Evolutionary conservation across 495 filamentous ascomycete species (phyloP).

Genomic region (Tetracladium setigerum): DNA sequence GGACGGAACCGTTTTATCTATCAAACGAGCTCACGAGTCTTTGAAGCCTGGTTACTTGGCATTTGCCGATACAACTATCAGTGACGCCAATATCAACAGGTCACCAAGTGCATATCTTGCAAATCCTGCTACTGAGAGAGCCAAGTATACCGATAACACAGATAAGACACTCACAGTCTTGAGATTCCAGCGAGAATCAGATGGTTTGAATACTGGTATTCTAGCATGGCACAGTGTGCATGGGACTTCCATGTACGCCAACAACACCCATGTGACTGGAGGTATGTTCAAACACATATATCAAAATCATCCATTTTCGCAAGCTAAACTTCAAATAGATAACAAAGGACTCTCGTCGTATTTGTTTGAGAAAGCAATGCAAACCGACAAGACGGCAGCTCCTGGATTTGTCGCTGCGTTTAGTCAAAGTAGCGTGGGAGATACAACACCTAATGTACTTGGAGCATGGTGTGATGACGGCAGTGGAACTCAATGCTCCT

Average conservation of each 20-base stretch:
- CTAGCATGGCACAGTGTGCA: constrained; percentile 62
- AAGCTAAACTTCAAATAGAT: constrained; percentile 35
- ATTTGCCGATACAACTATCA: constrained; percentile 29
- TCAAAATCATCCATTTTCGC: background rate
- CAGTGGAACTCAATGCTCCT: constrained; percentile 54
- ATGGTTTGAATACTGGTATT: constrained; percentile 63
- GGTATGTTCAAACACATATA: background rate
- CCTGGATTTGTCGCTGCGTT: constrained; percentile 80
- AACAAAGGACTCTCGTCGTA: constrained; percentile 91
- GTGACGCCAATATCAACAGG: constrained; percentile 77
- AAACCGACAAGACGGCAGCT: constrained; percentile 33
- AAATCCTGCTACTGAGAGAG: constrained; percentile 76
- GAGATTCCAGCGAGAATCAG: constrained; percentile 57
- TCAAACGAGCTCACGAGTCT: constrained; percentile 74
- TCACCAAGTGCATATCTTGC: constrained; percentile 83
- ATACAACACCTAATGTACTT: constrained; percentile 80
- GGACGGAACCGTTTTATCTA: constrained; percentile 75
- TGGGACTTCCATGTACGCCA: constrained; percentile 83
- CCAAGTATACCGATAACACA: constrained; percentile 58
- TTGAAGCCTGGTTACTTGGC: constrained; percentile 50
- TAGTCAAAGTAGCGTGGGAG: constrained; percentile 88
- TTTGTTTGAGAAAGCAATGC: constrained; percentile 70
- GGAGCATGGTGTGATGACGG: constrained; percentile 80
- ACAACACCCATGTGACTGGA: constrained; percentile 88
- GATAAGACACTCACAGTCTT: constrained; percentile 86